Evolutionary conservation across 805 yeast genomes (phyloP).

Genomic region (Suhomyces pyralidae): DNA sequence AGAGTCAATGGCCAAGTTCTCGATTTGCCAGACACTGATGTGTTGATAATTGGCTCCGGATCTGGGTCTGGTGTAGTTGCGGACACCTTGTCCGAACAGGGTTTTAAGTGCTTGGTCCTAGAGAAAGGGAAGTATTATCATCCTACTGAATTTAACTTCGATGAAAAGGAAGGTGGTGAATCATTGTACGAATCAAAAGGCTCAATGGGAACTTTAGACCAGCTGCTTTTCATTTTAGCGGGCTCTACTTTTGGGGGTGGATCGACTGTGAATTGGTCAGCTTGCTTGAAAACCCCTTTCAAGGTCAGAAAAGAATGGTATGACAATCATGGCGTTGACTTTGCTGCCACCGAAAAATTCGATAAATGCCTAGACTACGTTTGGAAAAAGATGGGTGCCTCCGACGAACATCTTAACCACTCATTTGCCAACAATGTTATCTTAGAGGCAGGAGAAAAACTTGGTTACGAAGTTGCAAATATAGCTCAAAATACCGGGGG

Average conservation of each 20-base stretch:
- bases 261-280: conserved; percentile 57
- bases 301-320: conserved; percentile 53
- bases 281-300: conserved; percentile 48
- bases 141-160: conserved; percentile 31
- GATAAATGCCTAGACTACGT: conserved; percentile 48
- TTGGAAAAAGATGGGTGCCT: conserved; percentile 47
- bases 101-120: conserved; percentile 42
- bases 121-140: conserved; percentile 50
- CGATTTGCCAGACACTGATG: conserved; percentile 41
- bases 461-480: conserved; percentile 41
- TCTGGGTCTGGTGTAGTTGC: conserved; percentile 55
- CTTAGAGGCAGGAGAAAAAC: conserved; percentile 41
- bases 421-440: conserved; percentile 43
- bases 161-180: conserved; percentile 34
- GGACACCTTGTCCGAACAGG: conserved; percentile 41
- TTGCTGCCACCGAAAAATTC: conserved; percentile 41
- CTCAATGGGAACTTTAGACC: conserved; percentile 29
- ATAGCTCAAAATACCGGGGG: conserved; percentile 49
- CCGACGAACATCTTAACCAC: conserved; percentile 37
- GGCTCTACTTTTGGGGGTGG: conserved; percentile 61
- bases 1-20: conserved; percentile 25
- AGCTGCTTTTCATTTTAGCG: conserved; percentile 39
- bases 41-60: conserved; percentile 50
- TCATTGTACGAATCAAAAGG: conserved; percentile 43
- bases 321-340: conserved; percentile 42